Evolutionary conservation across 169 alveolate species (phyloP).

Genomic region (Fabrea salina): DNA sequence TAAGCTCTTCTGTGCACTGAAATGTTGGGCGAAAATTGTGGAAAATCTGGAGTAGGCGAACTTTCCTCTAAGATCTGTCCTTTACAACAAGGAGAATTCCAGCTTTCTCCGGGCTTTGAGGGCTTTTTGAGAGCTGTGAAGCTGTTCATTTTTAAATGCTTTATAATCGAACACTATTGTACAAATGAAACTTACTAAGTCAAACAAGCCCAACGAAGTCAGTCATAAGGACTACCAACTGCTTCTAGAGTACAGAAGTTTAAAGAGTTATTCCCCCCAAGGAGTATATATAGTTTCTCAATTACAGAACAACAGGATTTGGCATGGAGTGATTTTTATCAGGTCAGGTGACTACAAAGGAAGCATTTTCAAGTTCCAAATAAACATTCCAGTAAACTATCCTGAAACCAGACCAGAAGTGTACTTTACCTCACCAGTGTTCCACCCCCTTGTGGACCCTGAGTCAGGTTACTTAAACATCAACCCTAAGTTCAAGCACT

Average conservation of each 20-base stretch:
- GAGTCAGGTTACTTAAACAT: constrained; percentile 42
- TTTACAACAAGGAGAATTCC: too few relatives aligned
- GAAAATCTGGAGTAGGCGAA: neutral
- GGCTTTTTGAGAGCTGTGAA: too few relatives aligned
- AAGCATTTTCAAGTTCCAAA: constrained; percentile 62
- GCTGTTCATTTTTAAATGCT: too few relatives aligned
- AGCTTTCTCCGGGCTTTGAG: too few relatives aligned
- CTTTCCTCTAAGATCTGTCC: too few relatives aligned
- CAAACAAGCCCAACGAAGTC: constrained; percentile 1
- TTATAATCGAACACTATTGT: too few relatives aligned
- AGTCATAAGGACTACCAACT: constrained; percentile 31
- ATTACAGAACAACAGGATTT: constrained; percentile 40
- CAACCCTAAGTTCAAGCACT: constrained; percentile 20
- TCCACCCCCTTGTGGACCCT: constrained; percentile 57
- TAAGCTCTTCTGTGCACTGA: constrained; percentile 5
- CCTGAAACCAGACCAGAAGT: constrained; percentile 54
- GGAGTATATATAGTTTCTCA: constrained; percentile 55
- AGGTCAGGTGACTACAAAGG: constrained; percentile 66
- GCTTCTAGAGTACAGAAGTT: constrained; percentile 42
- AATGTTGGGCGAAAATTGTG: neutral
- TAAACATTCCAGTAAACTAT: constrained; percentile 52
- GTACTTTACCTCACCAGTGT: constrained; percentile 43
- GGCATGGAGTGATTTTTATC: constrained; percentile 72
- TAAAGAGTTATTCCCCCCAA: constrained; percentile 44
- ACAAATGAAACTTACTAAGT: neutral